Evolutionary conservation across 2,329 filamentous ascomycete species (phyloP).

Genomic region (Ophiostoma ips): DNA sequence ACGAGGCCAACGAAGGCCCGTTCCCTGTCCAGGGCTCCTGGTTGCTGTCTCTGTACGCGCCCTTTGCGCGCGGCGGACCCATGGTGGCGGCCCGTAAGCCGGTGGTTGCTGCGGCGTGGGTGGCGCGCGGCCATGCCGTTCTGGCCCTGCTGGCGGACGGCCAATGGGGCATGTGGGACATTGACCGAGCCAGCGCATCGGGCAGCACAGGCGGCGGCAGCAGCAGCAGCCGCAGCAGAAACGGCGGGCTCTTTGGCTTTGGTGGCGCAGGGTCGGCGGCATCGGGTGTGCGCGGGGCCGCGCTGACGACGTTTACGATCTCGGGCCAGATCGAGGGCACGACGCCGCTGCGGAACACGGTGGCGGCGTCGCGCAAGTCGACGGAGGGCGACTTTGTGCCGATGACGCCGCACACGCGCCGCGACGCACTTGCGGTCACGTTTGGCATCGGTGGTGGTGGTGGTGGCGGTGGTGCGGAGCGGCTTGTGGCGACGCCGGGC

Average conservation of each 20-base stretch:
- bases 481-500: constrained; percentile 36
- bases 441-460: constrained; percentile 27
- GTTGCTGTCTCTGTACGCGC: constrained; percentile 48
- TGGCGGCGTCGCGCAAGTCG: constrained; percentile 22
- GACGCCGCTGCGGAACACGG: constrained; percentile 35
- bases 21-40: constrained; percentile 48
- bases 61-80: constrained; percentile 35
- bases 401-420: constrained; percentile 49
- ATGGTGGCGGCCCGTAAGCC: constrained; percentile 35
- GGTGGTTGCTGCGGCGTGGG: constrained; percentile 49
- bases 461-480: constrained; percentile 36
- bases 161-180: constrained; percentile 55
- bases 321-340: constrained; percentile 48
- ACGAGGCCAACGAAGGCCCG: constrained; percentile 35
- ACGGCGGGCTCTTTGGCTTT: constrained; percentile 28
- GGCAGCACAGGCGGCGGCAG: neutral
- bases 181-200: constrained; percentile 38
- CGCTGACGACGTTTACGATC: constrained; percentile 42
- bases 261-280: constrained; percentile 28
- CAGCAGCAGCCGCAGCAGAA: constrained; percentile 9
- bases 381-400: constrained; percentile 40
- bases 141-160: constrained; percentile 46
- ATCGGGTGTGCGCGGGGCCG: constrained; percentile 41
- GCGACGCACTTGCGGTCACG: constrained; percentile 34
- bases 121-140: constrained; percentile 44